These are phyloP conservation scores for Strigomonas galati DNA, from an alignment of 208 protist genomes.

Conservation along the genomic window DNA sequence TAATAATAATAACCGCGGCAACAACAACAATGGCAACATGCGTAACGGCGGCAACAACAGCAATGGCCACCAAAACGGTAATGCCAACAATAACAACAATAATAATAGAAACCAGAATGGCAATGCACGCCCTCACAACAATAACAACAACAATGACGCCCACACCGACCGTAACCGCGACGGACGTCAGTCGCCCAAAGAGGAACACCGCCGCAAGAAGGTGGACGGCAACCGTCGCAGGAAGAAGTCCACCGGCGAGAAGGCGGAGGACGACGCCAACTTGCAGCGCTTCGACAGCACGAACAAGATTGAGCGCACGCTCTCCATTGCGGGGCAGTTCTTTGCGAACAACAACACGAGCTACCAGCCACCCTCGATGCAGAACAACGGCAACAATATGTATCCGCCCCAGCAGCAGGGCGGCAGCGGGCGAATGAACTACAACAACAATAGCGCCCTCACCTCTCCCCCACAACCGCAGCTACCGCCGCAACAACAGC, in stretches of 20 bases:
- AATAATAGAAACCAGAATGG: constrained; percentile 8
- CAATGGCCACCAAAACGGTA: background rate
- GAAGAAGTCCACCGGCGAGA: background rate
- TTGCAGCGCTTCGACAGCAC: constrained; percentile 32
- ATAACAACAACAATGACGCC: no score
- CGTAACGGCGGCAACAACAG: background rate
- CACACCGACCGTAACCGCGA: no score
- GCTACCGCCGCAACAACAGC: constrained; percentile 1
- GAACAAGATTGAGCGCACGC: constrained; percentile 25
- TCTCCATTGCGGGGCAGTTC: constrained; percentile 45
- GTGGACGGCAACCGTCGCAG: background rate
- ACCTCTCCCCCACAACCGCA: constrained; percentile 3
- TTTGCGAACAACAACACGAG: constrained; percentile 15
- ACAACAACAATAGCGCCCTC: no score
- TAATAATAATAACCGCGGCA: no score
- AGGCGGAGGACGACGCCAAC: background rate
- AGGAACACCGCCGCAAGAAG: background rate
- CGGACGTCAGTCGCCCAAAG: no score
- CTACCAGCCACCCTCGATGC: background rate
- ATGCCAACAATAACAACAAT: constrained; percentile 10
- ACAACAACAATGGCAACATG: constrained; percentile 9
- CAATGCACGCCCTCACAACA: background rate
- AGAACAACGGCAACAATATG: background rate
- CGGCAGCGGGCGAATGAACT: no score
- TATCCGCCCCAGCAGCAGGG: background rate